Evolutionary conservation across 345 rosid genomes (phyloP).

Genomic region (Carallia pectinifolia): DNA sequence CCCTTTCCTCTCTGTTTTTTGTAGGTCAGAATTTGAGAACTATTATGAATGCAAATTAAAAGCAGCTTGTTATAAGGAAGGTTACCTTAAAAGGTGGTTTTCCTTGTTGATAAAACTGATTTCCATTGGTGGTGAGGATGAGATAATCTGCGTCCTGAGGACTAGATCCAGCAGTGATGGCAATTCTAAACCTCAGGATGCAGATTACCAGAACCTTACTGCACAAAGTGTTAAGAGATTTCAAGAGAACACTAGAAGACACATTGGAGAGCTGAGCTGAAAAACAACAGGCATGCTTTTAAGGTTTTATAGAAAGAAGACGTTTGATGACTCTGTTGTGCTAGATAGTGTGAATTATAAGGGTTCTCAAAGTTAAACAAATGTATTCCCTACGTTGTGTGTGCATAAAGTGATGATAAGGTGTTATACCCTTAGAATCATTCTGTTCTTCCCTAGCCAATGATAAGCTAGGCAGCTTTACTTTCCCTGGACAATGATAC

Average conservation of each 20-base stretch:
- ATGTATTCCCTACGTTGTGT: constrained; percentile 22
- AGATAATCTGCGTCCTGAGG: constrained; percentile 64
- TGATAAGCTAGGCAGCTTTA: constrained; percentile 27
- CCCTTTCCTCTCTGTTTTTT: no score
- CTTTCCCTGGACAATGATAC: constrained; percentile 37
- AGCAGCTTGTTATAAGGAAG: not conserved
- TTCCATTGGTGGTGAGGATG: constrained; percentile 37
- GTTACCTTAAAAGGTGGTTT: not conserved
- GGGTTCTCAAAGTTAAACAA: constrained; percentile 24
- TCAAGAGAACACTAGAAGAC: not conserved
- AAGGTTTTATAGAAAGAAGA: not conserved
- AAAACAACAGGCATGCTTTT: no score
- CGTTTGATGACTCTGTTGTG: constrained; percentile 19
- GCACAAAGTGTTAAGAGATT: not conserved
- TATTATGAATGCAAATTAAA: no score
- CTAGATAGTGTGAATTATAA: constrained; percentile 37
- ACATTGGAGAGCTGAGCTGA: no score
- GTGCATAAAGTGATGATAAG: constrained; percentile 38
- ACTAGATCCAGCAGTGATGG: constrained; percentile 27
- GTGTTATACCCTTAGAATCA: constrained; percentile 33
- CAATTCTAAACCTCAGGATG: constrained; percentile 41
- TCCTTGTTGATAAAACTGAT: not conserved
- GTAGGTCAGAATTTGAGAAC: no score
- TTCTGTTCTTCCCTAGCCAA: constrained; percentile 55
- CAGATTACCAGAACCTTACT: not conserved